These are phyloP conservation scores for Colletotrichum trifolii DNA, from an alignment of 2,329 filamentous ascomycete species.

Conservation along the genomic window DNA sequence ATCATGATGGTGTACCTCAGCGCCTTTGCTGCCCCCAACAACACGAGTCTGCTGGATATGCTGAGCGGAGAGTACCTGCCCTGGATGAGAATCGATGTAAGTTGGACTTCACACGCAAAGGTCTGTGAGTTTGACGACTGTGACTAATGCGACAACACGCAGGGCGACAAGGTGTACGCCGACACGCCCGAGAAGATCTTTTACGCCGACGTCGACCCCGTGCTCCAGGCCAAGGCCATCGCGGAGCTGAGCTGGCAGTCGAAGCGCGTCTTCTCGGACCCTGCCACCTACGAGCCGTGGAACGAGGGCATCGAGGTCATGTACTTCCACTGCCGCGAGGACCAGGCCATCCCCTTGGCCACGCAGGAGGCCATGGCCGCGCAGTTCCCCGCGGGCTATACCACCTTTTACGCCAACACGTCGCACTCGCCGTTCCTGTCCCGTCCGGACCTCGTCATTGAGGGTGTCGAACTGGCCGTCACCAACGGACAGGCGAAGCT, in stretches of 20 bases:
- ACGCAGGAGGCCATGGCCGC: constrained; percentile 41
- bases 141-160: constrained; percentile 8
- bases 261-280: constrained; percentile 38
- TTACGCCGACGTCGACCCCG: constrained; percentile 41
- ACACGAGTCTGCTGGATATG: constrained; percentile 40
- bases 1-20: constrained; percentile 48
- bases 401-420: constrained; percentile 26
- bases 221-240: constrained; percentile 30
- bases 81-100: constrained; percentile 43
- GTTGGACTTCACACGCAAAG: not conserved
- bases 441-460: constrained; percentile 26
- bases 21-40: constrained; percentile 45
- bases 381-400: constrained; percentile 27
- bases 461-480: constrained; percentile 29
- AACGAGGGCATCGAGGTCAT: constrained; percentile 41
- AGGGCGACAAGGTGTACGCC: constrained; percentile 30
- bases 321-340: constrained; percentile 41
- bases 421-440: constrained; percentile 34
- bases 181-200: constrained; percentile 37
- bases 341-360: constrained; percentile 39
- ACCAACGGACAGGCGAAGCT: constrained; percentile 29
- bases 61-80: constrained; percentile 40
- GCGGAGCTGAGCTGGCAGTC: constrained; percentile 31
- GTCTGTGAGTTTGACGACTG: not conserved
- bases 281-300: constrained; percentile 42